Evolutionary conservation across 768 basidiomycete genomes (phyloP), one percentile per base, ranked within the genome.

Genomic region (Phlebiopsis gigantea): DNA sequence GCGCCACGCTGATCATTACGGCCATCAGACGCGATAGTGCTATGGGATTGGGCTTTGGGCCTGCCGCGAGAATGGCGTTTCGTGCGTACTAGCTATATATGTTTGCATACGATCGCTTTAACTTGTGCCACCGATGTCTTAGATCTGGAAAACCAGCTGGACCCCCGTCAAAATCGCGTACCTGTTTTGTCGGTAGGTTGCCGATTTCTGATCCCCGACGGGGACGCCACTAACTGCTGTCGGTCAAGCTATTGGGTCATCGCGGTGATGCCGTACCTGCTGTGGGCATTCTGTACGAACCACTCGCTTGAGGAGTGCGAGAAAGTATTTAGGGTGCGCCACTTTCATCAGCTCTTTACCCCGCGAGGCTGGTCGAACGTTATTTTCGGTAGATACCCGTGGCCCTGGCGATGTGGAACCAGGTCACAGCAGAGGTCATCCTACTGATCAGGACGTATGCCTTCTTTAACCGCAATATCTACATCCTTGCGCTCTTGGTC

Each of bases 21-120:
- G 50, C 22, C 45, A 9, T 44, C 66, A 90, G 89, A 91, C 70
- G 85, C 88, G 56, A 84, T 91, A 49, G 84, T 89, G 58, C 71
- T 90, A 52, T 91, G 89, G 89, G 89, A 91, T 75, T 91, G 89
- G 89, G 75, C 87, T 67, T 83, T 87, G 66, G 86, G 85, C 68
- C 70, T 90, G 57, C 82, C 85, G 42, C 77, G 87, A 72, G 89
- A 90, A 71, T 90, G 83, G 75, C 80, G 81, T 65, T 90, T 87
- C 71, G 88, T 90, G 71, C 63, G 76, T 72, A 48, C 53, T 30
- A 53, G 53, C 59, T 56, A 50, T 51, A 10, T 12, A 10, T 39
- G 34, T 17, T 17, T 4, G 44, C 44, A 21, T 45, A 45, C 24
- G 44, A 21, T 25, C 24, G n/a, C 4, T 19, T 19, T 25, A 25